Conservation (phyloP, 495 filamentous ascomycete species). For the Aspergillus baeticus region DNA sequence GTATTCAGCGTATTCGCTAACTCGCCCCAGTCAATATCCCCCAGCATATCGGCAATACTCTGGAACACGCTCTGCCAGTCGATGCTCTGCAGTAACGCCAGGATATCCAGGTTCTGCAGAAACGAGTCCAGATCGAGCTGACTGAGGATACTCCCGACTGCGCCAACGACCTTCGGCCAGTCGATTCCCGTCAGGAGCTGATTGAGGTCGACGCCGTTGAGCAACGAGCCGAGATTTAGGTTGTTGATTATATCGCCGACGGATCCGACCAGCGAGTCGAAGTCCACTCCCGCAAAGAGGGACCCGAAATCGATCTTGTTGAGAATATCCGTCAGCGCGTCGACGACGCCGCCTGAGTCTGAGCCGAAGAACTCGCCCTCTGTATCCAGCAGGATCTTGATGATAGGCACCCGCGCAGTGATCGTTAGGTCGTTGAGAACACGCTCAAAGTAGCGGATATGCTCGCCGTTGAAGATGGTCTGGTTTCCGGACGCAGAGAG, state of each 20-base stretch:
- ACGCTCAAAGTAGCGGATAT: slow-evolving; percentile 42
- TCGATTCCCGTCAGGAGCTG: not conserved
- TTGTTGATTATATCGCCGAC: slow-evolving; percentile 1
- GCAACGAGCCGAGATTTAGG: not conserved
- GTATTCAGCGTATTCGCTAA: not conserved
- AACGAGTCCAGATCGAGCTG: slow-evolving; percentile 1
- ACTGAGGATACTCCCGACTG: not conserved
- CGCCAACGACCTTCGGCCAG: not conserved
- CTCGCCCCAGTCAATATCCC: not conserved
- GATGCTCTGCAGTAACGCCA: not conserved
- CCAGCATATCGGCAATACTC: not conserved
- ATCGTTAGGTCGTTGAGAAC: slow-evolving; percentile 44
- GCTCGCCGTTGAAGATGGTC: slow-evolving; percentile 40
- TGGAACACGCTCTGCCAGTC: not conserved
- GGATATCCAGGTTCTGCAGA: not conserved
- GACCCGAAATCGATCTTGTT: slow-evolving; percentile 2
- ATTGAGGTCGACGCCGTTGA: not conserved
- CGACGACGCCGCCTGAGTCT: not conserved
- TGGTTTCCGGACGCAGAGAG: slow-evolving; percentile 42
- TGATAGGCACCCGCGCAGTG: slow-evolving; percentile 32
- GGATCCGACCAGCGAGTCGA: not conserved
- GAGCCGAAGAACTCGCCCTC: slow-evolving; percentile 13
- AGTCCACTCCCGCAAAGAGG: not conserved
- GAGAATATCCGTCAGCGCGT: not conserved
- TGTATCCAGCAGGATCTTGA: slow-evolving; percentile 34